A percentile compares a stretch with the other conserved stretches of the same genome.
These are phyloP conservation scores for Chaetomium fimeti DNA, from an alignment of 495 filamentous ascomycete genomes.

Conservation along the genomic window DNA sequence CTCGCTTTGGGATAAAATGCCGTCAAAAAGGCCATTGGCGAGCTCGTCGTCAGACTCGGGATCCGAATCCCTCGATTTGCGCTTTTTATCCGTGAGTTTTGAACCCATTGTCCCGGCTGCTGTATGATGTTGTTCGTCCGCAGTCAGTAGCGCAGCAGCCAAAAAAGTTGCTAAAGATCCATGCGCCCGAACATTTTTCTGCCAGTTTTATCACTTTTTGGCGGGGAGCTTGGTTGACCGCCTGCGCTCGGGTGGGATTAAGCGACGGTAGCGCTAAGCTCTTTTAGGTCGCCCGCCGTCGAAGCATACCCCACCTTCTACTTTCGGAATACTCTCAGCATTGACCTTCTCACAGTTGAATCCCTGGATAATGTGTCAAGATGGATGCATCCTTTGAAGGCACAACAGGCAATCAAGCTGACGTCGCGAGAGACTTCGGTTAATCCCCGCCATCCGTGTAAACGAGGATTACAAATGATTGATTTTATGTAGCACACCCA, in stretches of 20 bases:
- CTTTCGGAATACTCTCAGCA: background rate
- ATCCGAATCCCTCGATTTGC: conserved; percentile 42
- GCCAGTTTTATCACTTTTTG: conserved; percentile 27
- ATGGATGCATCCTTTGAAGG: too few relatives aligned
- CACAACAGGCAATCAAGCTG: too few relatives aligned
- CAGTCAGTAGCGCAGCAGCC: conserved; percentile 3
- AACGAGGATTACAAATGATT: too few relatives aligned
- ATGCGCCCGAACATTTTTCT: conserved; percentile 36
- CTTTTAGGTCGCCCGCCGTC: background rate
- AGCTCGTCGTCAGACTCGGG: conserved; percentile 38
- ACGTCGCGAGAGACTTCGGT: too few relatives aligned
- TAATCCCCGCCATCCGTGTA: too few relatives aligned
- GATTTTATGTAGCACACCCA: background rate
- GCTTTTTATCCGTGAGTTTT: conserved; percentile 44
- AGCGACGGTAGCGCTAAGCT: conserved; percentile 8
- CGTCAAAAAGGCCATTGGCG: conserved; percentile 34
- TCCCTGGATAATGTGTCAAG: too few relatives aligned
- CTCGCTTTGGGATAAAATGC: conserved; percentile 37
- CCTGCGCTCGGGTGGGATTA: conserved; percentile 1
- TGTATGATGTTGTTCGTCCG: conserved; percentile 17
- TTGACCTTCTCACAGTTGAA: background rate
- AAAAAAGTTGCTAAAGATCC: conserved; percentile 27
- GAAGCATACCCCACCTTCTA: background rate
- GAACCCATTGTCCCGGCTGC: conserved; percentile 39
- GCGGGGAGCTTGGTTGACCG: conserved; percentile 31